Evolutionary conservation across 2,329 filamentous ascomycete species (phyloP), one percentile per base, ranked within the genome.

Genomic region (Penicillium sp.): DNA sequence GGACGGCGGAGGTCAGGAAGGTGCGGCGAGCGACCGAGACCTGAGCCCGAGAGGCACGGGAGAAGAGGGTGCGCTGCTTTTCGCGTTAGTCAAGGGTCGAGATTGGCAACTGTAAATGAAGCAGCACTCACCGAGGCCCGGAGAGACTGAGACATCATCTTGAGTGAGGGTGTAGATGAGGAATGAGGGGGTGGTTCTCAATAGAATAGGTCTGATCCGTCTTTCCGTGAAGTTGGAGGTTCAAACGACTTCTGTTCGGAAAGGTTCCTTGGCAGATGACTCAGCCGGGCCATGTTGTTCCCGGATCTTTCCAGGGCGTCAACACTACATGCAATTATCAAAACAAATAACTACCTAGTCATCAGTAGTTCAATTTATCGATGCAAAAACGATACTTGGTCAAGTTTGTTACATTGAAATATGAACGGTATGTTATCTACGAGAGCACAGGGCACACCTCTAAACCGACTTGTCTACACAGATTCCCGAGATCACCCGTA

Each of bases 111-210:
- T 38, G 12, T 19, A 37, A 3, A 53, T 55, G 38, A 35, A 42
- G 56, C 57, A 47, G 38, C 6, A 69, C 80, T 71, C 78, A 86
- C 84, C 75, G 83, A 84, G 71, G 82, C 81, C 78, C 83, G 82
- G 77, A 86, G 77, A 74, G 84, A 82, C 76, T 85, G 82, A 72
- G 81, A 82, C 78, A 86, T 78, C 83, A 85, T 85, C 75, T 67
- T 75, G 72, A 69, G 68, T 70, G 58, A 51, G 58, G 57, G 64
- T 63, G 63, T 66, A 54, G 64, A 66, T 67, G 69, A 69, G 62
- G 64, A 61, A 57, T 56, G 58, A 59, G 64, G 60, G 58, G 58
- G 61, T 60, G 56, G 64, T 67, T 63, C 64, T 65, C 62, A 51
- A 61, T 54, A 63, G 53, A 62, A 63, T 62, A 61, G 64, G 62